Evolutionary conservation across 805 yeast genomes (phyloP).

Genomic region (Ogataea pilisensis): DNA sequence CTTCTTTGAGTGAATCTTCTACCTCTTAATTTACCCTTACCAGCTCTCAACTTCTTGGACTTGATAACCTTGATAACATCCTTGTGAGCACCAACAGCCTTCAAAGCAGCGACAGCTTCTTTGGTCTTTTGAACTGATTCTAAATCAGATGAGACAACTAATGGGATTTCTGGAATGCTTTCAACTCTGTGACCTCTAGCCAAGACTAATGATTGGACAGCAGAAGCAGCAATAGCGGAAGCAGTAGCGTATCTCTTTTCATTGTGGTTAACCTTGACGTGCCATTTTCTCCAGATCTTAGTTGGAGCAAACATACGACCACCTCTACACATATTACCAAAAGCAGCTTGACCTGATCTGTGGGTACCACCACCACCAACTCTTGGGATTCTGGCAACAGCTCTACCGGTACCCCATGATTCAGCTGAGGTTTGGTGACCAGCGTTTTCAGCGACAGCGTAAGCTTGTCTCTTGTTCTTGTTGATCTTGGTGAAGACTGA

Average conservation of each 20-base stretch:
- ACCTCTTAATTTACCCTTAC: conserved; percentile 99
- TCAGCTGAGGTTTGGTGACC: conserved; percentile 99
- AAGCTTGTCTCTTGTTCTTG: conserved; percentile 99
- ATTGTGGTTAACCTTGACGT: conserved; percentile 99
- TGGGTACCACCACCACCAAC: conserved; percentile 99
- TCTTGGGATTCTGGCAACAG: conserved; percentile 99
- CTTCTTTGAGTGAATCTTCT: conserved; percentile 99
- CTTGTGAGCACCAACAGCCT: conserved; percentile 98
- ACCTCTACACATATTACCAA: conserved; percentile 99
- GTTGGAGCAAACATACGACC: conserved; percentile 99
- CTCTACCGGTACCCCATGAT: conserved; percentile 99
- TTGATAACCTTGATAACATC: conserved; percentile 97
- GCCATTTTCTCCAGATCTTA: conserved; percentile 99
- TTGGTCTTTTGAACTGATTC: conserved; percentile 95
- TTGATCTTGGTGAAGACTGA: conserved; percentile 96
- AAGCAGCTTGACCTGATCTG: conserved; percentile 99
- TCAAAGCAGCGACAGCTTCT: conserved; percentile 97
- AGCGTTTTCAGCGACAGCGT: conserved; percentile 98
- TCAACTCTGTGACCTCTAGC: conserved; percentile 99
- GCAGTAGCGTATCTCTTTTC: conserved; percentile 99
- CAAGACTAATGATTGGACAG: conserved; percentile 94
- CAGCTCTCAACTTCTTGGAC: conserved; percentile 99
- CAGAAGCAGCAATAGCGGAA: conserved; percentile 98
- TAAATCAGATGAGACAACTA: conserved; percentile 89
- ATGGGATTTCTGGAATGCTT: conserved; percentile 96